Base-by-base conservation (phyloP, 306 rosid species). In the Clitoria ternatea region DNA sequence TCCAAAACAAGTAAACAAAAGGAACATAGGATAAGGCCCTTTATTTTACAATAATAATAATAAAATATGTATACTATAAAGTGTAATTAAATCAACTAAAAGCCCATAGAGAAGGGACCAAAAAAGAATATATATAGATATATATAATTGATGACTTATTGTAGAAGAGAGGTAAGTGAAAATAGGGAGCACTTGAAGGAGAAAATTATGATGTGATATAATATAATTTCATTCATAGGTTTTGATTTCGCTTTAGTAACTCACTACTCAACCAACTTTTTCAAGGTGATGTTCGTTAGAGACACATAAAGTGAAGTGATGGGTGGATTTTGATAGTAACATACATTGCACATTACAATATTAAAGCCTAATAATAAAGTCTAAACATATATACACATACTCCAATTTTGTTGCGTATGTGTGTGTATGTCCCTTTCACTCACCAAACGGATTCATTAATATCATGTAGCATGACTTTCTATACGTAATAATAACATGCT, bases 121-220 rank as follows among this genome's bases (percentile, higher is more conserved):
- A 7, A 24, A 9, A 36, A 36, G 37, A 42, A 29, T n/a, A n/a
- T n/a, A n/a, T n/a, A 24, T 7, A 12, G 33, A 30, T 56, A 39
- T 13, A 69, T 50, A 69, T 49, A 8, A 49, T 44, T 32, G 68
- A 17, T 90, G 73, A 79, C 95, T 81, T 86, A 68, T 73, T 81
- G 66, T 70, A 61, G 68, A 88, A 86, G 90, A 76, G 90, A 91
- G 86, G 92, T 72, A 69, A 90, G 92, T 75, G 84, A 78, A 75
- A 26, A 50, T 56, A 30, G 64, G 56, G 22, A 19, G 67, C 68
- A 63, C 78, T 78, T 35, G 47, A 75, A 30, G 23, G 56, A 74
- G 82, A 77, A 77, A 56, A 72, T 56, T 65, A 68, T 61, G 76
- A 66, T 77, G 69, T 56, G 66, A 79, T 77, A 37, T 39, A 24